Base-by-base conservation (phyloP, 1,284 basidiomycete genomes). In the Hymenochaete sp. region DNA sequence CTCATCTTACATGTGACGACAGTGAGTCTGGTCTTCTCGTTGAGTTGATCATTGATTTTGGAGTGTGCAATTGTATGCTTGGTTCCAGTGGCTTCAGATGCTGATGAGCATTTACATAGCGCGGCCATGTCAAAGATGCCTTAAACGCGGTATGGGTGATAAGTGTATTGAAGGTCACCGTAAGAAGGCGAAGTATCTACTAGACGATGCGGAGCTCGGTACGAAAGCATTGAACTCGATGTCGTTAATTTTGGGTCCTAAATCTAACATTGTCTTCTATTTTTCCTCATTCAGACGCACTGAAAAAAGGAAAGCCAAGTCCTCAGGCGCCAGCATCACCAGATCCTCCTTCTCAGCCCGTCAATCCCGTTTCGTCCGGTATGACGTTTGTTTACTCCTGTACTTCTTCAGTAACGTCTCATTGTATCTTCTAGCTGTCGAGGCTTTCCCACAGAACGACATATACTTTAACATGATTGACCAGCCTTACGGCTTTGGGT, bases 1-100 rank as follows among this genome's bases (percentile, higher is more conserved):
- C 91, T 1, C 95, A 98, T 65, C 71, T 98, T 56, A 98, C 95
- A 6, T 98, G 95, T 62, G 93, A 98, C 62, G 95, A 98, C 59
- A 81, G 93, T 96, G 56, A 57, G 76, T 35, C 21, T 35, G 14
- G 13, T 35, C 13, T 16, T 16, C 21, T 19, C 8, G 14, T n/a
- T n/a, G 14, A 8, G 6, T 35, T 35, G 5, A 8, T n/a, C 21
- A n/a, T 35, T 35, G 14, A 6, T n/a, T 35, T n/a, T 35, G 14
- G 14, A n/a, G 14, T 6, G 14, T 35, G 32, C 6, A n/a, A 8
- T 35, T 35, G 6, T 35, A 6, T 6, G 5, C 32, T 35, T 11
- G 32, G 18, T 28, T 36, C 26, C 42, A 25, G 40, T 19, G 44
- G 19, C 50, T 33, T 51, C 53, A 56, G 48, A 53, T 52, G 42